Evolutionary conservation across 2,329 filamentous ascomycete species (phyloP).

Genomic region (Penicillium sp.): DNA sequence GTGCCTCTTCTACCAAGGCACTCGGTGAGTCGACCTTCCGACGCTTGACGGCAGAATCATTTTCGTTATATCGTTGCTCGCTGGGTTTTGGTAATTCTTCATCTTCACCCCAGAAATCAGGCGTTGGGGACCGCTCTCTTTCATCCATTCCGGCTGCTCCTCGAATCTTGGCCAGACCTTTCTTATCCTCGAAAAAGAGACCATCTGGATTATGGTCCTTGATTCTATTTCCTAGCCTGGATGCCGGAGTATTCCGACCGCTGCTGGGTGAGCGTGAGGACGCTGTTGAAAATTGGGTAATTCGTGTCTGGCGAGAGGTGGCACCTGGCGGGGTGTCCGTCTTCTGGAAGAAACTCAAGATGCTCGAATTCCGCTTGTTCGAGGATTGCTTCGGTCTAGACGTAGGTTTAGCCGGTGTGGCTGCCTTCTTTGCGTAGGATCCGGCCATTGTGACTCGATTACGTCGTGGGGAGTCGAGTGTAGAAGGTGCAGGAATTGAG

Average conservation of each 20-base stretch:
- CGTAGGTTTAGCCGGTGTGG: slow-evolving; percentile 24
- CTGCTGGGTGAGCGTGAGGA: slow-evolving; percentile 27
- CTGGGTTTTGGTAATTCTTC: slow-evolving; percentile 14
- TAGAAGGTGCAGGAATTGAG: background rate
- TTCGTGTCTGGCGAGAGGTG: slow-evolving; percentile 51
- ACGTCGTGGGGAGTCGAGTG: background rate
- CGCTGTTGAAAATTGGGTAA: slow-evolving; percentile 43
- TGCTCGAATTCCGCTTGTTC: slow-evolving; percentile 56
- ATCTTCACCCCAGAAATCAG: slow-evolving; percentile 35
- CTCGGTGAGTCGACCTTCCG: slow-evolving; percentile 29
- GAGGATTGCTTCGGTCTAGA: slow-evolving; percentile 18
- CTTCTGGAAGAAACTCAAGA: slow-evolving; percentile 73
- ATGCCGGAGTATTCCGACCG: slow-evolving; percentile 25
- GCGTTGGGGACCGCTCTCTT: slow-evolving; percentile 28
- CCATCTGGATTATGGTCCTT: slow-evolving; percentile 19
- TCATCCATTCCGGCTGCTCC: slow-evolving; percentile 1
- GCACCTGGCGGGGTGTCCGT: slow-evolving; percentile 53
- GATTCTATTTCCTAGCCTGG: slow-evolving; percentile 11
- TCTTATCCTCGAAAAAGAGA: slow-evolving; percentile 39
- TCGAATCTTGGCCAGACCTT: slow-evolving; percentile 13
- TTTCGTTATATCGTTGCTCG: slow-evolving; percentile 33
- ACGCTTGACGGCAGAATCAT: slow-evolving; percentile 31
- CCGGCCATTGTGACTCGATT: slow-evolving; percentile 24
- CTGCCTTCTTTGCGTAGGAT: slow-evolving; percentile 21
- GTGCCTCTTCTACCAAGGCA: background rate